These are phyloP conservation scores for Aspergillus funiculosus DNA, from an alignment of 495 filamentous ascomycete genomes.

Conservation along the genomic window DNA sequence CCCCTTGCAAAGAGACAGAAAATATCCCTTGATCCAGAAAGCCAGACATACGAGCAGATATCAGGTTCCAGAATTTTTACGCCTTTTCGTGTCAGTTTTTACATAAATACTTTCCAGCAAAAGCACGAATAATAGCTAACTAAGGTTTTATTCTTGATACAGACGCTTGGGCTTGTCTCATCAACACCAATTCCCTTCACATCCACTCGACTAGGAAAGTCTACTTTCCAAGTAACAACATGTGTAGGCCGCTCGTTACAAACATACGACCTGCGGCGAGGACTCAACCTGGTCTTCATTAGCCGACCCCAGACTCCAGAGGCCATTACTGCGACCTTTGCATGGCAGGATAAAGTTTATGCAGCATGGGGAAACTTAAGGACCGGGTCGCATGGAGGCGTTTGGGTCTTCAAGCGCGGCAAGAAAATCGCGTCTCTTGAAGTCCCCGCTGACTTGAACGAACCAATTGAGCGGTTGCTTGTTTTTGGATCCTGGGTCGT, in stretches of 20 bases:
- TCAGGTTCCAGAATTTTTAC: constrained; percentile 74
- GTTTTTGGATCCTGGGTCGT: constrained; percentile 91
- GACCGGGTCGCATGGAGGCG: constrained; percentile 47
- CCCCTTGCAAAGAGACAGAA: constrained; percentile 66
- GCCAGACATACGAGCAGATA: constrained; percentile 24
- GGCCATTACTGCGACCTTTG: constrained; percentile 74
- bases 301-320: constrained; percentile 83
- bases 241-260: constrained; percentile 84
- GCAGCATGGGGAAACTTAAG: constrained; percentile 72
- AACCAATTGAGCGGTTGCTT: constrained; percentile 70
- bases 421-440: constrained; percentile 74
- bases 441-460: constrained; percentile 49
- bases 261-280: constrained; percentile 86
- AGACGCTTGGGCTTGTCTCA: constrained; percentile 92
- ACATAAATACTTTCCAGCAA: not conserved
- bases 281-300: constrained; percentile 85
- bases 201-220: constrained; percentile 79
- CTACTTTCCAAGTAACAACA: constrained; percentile 94
- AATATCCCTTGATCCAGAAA: constrained; percentile 26
- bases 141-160: too few species aligned
- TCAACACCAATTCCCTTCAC: constrained; percentile 86
- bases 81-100: constrained; percentile 71
- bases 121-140: not conserved
- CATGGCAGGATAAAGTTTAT: constrained; percentile 82
- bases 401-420: constrained; percentile 96